These are phyloP conservation scores for Leccinum incarnatum DNA, from an alignment of 768 basidiomycete genomes.

Conservation along the genomic window DNA sequence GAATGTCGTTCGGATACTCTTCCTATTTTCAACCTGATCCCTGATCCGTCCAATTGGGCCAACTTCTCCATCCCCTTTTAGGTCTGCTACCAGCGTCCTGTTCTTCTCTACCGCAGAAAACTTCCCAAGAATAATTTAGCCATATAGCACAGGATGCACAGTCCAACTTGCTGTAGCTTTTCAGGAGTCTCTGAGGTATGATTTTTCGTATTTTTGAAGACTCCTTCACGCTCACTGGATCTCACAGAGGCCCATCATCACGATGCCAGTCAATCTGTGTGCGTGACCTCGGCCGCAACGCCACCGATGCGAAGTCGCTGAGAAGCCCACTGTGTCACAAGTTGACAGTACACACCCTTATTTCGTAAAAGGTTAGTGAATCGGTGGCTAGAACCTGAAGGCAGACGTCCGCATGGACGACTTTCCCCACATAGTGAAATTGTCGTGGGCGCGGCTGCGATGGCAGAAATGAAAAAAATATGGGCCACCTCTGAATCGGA, in stretches of 20 bases:
- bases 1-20: too few species aligned
- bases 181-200: background rate
- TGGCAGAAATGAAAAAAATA: background rate
- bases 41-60: background rate
- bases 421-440: background rate
- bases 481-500: background rate
- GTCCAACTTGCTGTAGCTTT: background rate
- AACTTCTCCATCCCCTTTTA: background rate
- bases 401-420: background rate
- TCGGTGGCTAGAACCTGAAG: too few species aligned
- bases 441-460: background rate
- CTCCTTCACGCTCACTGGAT: background rate
- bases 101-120: background rate
- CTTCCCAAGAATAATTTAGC: background rate
- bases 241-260: too few species aligned
- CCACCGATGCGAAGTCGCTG: background rate
- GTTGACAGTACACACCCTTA: background rate
- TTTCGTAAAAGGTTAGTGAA: background rate
- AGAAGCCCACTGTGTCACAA: background rate
- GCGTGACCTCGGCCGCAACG: background rate
- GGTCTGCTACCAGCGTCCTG: background rate
- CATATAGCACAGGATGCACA: background rate
- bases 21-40: too few species aligned
- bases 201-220: background rate
- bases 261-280: too few species aligned